A percentile compares a stretch with the other conserved stretches of the same genome.
Evolutionary conservation across 2,329 filamentous ascomycete genomes (phyloP).

Genomic region (Didymella arachidicola): DNA sequence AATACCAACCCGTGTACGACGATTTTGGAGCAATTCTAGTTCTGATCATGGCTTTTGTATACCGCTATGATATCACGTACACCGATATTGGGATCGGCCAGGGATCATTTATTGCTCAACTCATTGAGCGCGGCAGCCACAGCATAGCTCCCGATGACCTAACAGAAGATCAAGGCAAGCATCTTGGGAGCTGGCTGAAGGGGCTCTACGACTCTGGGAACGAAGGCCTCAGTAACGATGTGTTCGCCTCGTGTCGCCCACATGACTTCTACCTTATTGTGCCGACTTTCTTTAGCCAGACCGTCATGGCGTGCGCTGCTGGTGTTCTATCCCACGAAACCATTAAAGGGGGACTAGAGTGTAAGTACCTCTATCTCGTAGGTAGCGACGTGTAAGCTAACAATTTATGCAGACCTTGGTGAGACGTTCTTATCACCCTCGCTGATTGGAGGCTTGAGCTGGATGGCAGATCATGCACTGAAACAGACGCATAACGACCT

Average conservation of each 20-base stretch:
- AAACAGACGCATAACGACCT: constrained; percentile 69
- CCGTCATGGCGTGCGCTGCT: constrained; percentile 72
- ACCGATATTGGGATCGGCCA: constrained; percentile 69
- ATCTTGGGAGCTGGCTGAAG: constrained; percentile 77
- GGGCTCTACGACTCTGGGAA: constrained; percentile 72
- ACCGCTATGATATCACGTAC: constrained; percentile 73
- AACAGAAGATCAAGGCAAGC: constrained; percentile 68
- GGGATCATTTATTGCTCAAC: constrained; percentile 73
- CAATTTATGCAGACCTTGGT: constrained; percentile 66
- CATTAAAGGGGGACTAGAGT: constrained; percentile 78
- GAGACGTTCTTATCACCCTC: constrained; percentile 83
- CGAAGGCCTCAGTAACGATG: constrained; percentile 78
- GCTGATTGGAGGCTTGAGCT: constrained; percentile 75
- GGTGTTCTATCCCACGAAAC: constrained; percentile 72
- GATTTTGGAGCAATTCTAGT: constrained; percentile 82
- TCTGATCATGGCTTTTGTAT: constrained; percentile 75
- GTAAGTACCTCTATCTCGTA: constrained; percentile 54
- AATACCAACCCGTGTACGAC: constrained; percentile 86
- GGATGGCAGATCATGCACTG: constrained; percentile 75
- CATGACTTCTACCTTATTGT: constrained; percentile 83
- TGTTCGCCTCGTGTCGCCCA: constrained; percentile 82
- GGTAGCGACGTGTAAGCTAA: background rate
- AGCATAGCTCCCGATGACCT: constrained; percentile 67
- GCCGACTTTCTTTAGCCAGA: constrained; percentile 78
- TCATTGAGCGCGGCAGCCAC: constrained; percentile 68